Evolutionary conservation across 306 rosid species (phyloP).

Genomic region (Ormosia semicastrata): DNA sequence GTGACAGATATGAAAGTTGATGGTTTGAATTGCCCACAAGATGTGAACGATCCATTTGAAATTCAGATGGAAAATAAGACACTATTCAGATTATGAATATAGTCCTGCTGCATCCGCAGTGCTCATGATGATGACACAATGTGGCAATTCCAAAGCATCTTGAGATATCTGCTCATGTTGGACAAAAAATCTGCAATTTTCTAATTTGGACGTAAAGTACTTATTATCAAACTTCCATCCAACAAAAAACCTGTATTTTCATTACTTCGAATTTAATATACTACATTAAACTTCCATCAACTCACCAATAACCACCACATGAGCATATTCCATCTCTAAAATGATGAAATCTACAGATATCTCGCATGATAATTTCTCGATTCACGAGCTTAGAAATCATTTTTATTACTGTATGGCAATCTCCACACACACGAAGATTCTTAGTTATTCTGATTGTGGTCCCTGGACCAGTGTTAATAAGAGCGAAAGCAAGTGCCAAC

Average conservation of each 20-base stretch:
- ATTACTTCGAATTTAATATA: background rate
- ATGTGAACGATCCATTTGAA: background rate
- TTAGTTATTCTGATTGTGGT: slow-evolving; percentile 57
- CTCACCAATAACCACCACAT: slow-evolving; percentile 64
- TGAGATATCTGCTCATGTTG: background rate
- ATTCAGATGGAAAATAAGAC: background rate
- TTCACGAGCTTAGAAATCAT: slow-evolving; percentile 44
- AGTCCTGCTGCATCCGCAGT: background rate
- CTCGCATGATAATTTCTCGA: slow-evolving; percentile 58
- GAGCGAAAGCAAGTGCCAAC: slow-evolving; percentile 61
- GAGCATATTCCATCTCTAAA: slow-evolving; percentile 54
- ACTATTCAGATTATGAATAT: background rate
- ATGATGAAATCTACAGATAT: slow-evolving; percentile 60
- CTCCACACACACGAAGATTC: slow-evolving; percentile 62
- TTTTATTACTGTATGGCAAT: slow-evolving; percentile 56
- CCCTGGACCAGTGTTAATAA: slow-evolving; percentile 46
- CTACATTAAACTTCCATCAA: slow-evolving; percentile 1
- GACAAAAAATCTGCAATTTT: background rate
- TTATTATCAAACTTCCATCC: background rate
- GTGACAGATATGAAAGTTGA: background rate
- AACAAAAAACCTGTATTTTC: slow-evolving; percentile 20
- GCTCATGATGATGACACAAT: background rate
- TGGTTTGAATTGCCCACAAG: background rate
- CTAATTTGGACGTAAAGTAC: background rate
- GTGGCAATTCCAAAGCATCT: background rate